A percentile compares a stretch with the other conserved stretches of the same genome.
phyloP scores from a whole-genome alignment of 192 early-diverging fungal genomes.

The Umbelopsis isabellina region DNA sequence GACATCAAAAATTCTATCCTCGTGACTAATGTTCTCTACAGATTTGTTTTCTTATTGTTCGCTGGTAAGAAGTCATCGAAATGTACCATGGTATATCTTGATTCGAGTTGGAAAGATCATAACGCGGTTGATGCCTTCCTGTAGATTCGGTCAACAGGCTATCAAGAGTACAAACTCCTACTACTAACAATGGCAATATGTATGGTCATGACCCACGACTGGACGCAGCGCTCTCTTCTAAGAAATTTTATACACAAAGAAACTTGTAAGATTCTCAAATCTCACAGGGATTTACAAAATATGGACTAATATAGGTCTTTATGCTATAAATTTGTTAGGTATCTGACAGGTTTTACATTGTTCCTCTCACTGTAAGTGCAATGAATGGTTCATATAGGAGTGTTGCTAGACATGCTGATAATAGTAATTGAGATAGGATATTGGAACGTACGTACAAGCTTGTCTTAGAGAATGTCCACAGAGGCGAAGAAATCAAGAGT shows the following conservation, averaged over 20 bases:
- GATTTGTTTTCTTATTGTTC: conserved; percentile 58
- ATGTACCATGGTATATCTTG: too few relatives aligned
- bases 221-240: conserved; percentile 42
- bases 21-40: conserved; percentile 21
- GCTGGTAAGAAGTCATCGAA: conserved; percentile 41
- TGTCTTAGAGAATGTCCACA: conserved; percentile 49
- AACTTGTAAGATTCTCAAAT: conserved; percentile 48
- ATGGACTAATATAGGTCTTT: background rate
- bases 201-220: conserved; percentile 38
- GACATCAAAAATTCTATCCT: background rate
- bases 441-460: conserved; percentile 59
- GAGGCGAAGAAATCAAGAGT: conserved; percentile 44
- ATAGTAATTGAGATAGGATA: conserved; percentile 36
- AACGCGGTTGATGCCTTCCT: background rate
- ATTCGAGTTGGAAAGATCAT: background rate
- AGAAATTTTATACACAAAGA: conserved; percentile 60
- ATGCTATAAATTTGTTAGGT: conserved; percentile 38
- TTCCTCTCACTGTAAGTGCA: conserved; percentile 51
- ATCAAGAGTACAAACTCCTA: conserved; percentile 32
- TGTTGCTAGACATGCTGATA: background rate
- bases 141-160: conserved; percentile 56
- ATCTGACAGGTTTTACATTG: conserved; percentile 59
- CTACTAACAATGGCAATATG: conserved; percentile 21
- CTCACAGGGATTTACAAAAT: background rate
- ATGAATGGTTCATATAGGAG: background rate